phyloP scores from a whole-genome alignment of 805 yeast genomes.

The Cyberlindnera xylosilytica region DNA sequence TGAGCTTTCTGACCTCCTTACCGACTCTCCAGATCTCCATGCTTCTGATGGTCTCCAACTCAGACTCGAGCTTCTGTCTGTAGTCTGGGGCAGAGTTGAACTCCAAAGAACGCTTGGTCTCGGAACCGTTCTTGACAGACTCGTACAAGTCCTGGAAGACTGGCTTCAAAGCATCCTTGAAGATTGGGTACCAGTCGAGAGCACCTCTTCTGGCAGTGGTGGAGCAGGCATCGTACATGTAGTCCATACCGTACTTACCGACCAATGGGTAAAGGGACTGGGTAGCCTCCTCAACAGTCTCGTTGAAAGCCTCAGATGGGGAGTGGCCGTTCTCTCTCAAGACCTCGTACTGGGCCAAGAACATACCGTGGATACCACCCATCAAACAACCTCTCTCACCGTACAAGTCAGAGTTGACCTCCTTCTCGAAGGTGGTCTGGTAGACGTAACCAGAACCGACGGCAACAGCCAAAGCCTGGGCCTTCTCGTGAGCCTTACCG shows the following conservation, averaged over 20 bases:
- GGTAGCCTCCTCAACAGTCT: conserved; percentile 99
- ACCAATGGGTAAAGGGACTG: conserved; percentile 98
- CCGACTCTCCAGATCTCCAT: conserved; percentile 99
- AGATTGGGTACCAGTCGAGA: conserved; percentile 98
- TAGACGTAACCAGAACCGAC: conserved; percentile 99
- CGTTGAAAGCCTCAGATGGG: conserved; percentile 99
- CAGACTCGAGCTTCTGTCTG: conserved; percentile 93
- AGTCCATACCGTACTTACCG: conserved; percentile 99
- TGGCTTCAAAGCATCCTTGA: conserved; percentile 98
- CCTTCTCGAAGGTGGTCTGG: conserved; percentile 99
- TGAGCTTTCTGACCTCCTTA: conserved; percentile 98
- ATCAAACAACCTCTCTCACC: conserved; percentile 99
- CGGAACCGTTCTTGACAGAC: conserved; percentile 92
- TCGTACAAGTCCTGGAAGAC: conserved; percentile 95
- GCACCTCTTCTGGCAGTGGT: conserved; percentile 99
- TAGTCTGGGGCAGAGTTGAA: conserved; percentile 98
- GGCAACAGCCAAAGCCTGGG: conserved; percentile 97
- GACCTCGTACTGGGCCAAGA: conserved; percentile 99
- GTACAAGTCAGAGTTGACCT: conserved; percentile 97
- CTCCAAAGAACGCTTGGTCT: conserved; percentile 96
- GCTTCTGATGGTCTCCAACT: conserved; percentile 87
- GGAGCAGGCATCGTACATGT: conserved; percentile 99
- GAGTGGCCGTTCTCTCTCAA: conserved; percentile 99
- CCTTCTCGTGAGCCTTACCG: conserved; percentile 99
- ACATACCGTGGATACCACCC: conserved; percentile 99